These are phyloP conservation scores for Crataegus laevigata DNA, from an alignment of 306 rosid species.

Conservation along the genomic window DNA sequence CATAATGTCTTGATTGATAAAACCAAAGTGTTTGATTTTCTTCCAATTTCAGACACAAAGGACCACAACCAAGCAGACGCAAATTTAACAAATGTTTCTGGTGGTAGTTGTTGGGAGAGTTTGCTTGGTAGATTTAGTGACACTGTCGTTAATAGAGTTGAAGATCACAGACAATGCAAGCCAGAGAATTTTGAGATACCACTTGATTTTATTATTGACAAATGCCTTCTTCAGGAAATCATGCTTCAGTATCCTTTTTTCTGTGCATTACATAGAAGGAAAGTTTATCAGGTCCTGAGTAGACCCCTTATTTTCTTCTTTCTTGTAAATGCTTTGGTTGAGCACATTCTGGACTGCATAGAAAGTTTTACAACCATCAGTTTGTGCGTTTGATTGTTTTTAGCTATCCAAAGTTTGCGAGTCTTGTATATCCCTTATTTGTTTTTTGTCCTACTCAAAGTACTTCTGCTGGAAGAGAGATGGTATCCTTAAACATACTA, in stretches of 20 bases:
- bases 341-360: not conserved
- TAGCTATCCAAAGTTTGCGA: not conserved
- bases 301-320: slow-evolving; percentile 4
- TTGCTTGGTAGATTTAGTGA: slow-evolving; percentile 48
- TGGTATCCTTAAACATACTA: slow-evolving; percentile 45
- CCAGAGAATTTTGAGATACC: slow-evolving; percentile 58
- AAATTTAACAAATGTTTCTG: slow-evolving; percentile 34
- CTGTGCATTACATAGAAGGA: slow-evolving; percentile 6
- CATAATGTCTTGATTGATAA: slow-evolving; percentile 31
- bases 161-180: slow-evolving; percentile 27
- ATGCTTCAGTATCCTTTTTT: slow-evolving; percentile 84
- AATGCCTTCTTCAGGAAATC: slow-evolving; percentile 86
- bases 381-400: not conserved
- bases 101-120: slow-evolving; percentile 90
- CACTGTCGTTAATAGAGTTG: slow-evolving; percentile 20
- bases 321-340: not conserved
- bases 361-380: not conserved
- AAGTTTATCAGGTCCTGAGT: not conserved
- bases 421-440: not conserved
- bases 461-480: slow-evolving; percentile 11
- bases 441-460: slow-evolving; percentile 12
- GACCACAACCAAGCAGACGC: slow-evolving; percentile 19
- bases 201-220: slow-evolving; percentile 78
- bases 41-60: slow-evolving; percentile 27
- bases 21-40: slow-evolving; percentile 13